Conservation (phyloP, 768 basidiomycete genomes). For the Trametes coccinea region DNA sequence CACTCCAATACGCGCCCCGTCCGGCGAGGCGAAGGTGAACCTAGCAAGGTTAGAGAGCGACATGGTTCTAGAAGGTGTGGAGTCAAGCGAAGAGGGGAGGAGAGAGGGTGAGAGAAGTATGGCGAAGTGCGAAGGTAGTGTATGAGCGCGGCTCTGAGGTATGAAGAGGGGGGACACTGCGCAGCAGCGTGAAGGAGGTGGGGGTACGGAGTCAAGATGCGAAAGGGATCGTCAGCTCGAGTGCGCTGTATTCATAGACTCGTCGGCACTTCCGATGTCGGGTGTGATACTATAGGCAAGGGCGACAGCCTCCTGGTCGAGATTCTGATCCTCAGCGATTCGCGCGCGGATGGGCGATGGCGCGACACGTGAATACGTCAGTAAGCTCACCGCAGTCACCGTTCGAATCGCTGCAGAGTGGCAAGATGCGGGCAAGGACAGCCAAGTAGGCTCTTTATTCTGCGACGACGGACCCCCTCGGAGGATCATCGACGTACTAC, state of each 20-base stretch:
- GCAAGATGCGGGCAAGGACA: too few relatives aligned
- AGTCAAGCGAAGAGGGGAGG: background rate
- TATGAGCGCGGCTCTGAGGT: background rate
- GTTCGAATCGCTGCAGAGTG: too few relatives aligned
- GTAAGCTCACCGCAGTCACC: too few relatives aligned
- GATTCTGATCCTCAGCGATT: too few relatives aligned
- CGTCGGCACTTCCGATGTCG: background rate
- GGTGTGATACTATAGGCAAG: background rate
- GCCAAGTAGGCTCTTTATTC: too few relatives aligned
- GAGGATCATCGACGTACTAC: too few relatives aligned
- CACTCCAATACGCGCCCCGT: background rate
- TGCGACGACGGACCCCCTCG: too few relatives aligned
- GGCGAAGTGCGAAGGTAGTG: background rate
- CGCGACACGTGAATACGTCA: too few relatives aligned
- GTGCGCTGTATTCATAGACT: background rate
- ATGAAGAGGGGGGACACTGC: background rate
- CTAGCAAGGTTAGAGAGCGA: background rate
- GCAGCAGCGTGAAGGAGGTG: background rate
- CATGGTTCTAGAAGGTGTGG: background rate
- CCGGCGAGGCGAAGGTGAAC: background rate
- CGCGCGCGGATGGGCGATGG: too few relatives aligned
- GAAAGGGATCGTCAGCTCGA: background rate
- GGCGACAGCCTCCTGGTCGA: too few relatives aligned
- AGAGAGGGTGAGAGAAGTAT: too few relatives aligned
- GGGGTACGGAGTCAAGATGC: background rate